Evolutionary conservation across 164 flowering plant genomes (phyloP), one percentile per base, ranked within the genome.

Genomic region (Nelumbo lutea): DNA sequence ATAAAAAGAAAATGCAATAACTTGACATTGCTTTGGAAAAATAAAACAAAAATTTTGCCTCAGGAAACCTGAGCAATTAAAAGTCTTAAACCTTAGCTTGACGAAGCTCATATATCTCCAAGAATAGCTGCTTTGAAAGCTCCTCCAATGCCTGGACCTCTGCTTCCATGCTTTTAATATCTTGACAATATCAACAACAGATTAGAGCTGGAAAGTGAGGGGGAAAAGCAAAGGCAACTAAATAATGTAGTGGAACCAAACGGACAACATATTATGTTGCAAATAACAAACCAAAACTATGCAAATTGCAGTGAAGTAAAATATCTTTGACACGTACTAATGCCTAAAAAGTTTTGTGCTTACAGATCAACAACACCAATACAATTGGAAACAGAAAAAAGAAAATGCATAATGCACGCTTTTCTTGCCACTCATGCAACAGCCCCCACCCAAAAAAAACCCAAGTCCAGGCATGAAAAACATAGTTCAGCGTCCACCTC

Each of bases 91-190:
- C 96, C 96, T 91, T 94, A 55, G 97, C 97, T 80, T 88, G 96
- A 42, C 99, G 96, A 70, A 92, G 96, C 81, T 95, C 99, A 83
- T 85, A 95, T 63, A 92, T 88, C 77, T 95, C 99, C 80, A 92
- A 70, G 71, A 95, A 95, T 2, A 95, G 84, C 73, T 92, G 99
- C 84, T 89, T 92, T 69, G 97, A 90, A 6, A 95, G 96, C 81
- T 95, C 99, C 73, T 95, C 99, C 55, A 95, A 77, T 61, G 89
- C 89, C 75, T 88, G 90, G 39, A 92, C 94, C 79, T 95, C 98
- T 11, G 93, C 91, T 76, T 95, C 92, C 90, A 92, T 74, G 84
- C 59, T 84, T 87, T 81, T 94, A 27, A 91, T 91, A 74, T 91
- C 98, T 94, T 72, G 65, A 77, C 11, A 70, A 61, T 7, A 58